Conservation (phyloP, 208 protist genomes). For the Trypanosoma scelopori region DNA sequence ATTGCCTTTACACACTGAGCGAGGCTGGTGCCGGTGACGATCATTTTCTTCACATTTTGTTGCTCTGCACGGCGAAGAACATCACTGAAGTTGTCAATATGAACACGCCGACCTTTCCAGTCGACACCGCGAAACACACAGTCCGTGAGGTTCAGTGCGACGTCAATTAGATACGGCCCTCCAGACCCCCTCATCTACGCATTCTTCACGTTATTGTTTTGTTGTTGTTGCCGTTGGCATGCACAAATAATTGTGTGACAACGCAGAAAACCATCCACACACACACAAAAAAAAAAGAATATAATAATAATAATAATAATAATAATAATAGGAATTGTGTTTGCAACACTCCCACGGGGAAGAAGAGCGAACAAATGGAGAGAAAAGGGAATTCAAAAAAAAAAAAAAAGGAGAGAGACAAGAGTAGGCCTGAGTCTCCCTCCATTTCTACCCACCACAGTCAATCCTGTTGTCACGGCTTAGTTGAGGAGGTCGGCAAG, state of each 20-base stretch:
- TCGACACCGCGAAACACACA: conserved; percentile 87
- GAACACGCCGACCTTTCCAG: conserved; percentile 72
- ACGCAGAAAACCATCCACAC: too few species aligned
- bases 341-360: too few species aligned
- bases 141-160: conserved; percentile 90
- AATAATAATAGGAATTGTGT: too few species aligned
- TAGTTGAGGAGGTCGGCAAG: conserved; percentile 63
- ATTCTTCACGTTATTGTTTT: too few species aligned
- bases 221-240: not conserved
- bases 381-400: not conserved
- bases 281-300: too few species aligned
- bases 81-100: conserved; percentile 79
- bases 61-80: conserved; percentile 64
- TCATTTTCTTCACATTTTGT: conserved; percentile 69
- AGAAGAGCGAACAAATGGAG: too few species aligned
- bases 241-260: too few species aligned
- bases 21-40: conserved; percentile 83
- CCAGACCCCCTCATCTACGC: conserved; percentile 23
- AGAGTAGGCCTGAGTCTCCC: not conserved
- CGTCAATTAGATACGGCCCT: conserved; percentile 72
- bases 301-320: too few species aligned
- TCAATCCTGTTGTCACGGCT: not conserved
- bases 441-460: too few species aligned
- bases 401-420: conserved; percentile 24
- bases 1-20: conserved; percentile 81